Conservation (phyloP, 176 grass and related monocot genomes). For the Oropetium thomaeum region DNA sequence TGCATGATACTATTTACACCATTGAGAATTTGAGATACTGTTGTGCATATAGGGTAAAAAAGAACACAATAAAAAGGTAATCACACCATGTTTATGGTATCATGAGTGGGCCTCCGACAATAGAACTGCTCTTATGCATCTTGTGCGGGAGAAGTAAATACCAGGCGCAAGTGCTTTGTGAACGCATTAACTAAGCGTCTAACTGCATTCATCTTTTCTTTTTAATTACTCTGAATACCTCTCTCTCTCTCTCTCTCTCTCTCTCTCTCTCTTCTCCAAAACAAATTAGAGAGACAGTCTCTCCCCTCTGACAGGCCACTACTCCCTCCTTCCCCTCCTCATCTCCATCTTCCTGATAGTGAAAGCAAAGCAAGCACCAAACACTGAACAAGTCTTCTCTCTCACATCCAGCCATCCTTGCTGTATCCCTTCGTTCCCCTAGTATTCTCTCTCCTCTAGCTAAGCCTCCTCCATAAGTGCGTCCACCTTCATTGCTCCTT, state of each 20-base stretch:
- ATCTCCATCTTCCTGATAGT: conserved; percentile 60
- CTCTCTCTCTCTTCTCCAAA: neutral
- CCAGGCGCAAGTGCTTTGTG: conserved; percentile 33
- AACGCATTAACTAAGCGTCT: conserved; percentile 41
- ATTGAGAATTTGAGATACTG: neutral
- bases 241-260: conserved; percentile 3
- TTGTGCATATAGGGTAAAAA: neutral
- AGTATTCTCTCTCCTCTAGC: neutral
- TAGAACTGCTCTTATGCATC: conserved; percentile 23
- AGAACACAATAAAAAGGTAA: neutral
- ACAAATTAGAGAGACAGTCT: neutral
- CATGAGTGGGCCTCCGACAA: conserved; percentile 19
- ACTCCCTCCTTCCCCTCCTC: conserved; percentile 20
- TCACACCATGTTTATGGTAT: neutral
- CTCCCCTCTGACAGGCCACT: conserved; percentile 52
- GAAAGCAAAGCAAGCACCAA: conserved; percentile 82
- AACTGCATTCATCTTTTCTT: neutral
- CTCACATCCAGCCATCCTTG: neutral
- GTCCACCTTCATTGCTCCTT: neutral
- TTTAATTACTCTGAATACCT: neutral
- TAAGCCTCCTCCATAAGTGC: conserved; percentile 17
- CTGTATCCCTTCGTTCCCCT: conserved; percentile 19
- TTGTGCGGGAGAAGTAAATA: conserved; percentile 29
- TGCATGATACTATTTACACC: neutral
- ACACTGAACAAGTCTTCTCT: conserved; percentile 22